phyloP scores from a whole-genome alignment of 371 early-diverging fungal genomes.

The Quaeritorhiza haematococci region DNA sequence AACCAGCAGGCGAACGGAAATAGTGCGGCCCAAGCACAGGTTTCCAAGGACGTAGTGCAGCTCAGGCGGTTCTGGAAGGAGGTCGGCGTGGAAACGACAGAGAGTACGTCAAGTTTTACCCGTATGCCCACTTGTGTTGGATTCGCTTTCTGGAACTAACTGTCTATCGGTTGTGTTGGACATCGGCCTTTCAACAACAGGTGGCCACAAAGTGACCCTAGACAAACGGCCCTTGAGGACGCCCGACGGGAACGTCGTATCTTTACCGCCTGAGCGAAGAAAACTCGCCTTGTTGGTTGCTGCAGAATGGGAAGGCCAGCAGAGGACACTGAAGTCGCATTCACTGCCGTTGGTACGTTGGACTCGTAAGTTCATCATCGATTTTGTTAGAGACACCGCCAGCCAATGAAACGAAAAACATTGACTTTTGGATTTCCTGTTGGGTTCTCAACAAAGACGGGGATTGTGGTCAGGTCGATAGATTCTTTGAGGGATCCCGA shows the following conservation, averaged over 20 bases:
- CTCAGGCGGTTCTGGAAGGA: constrained; percentile 73
- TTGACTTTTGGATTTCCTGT: not conserved
- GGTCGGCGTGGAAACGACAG: constrained; percentile 54
- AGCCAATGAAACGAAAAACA: not conserved
- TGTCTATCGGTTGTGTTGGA: not conserved
- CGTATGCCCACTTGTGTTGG: not conserved
- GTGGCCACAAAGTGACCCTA: constrained; percentile 57
- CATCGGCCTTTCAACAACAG: constrained; percentile 26
- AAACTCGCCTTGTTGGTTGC: constrained; percentile 77
- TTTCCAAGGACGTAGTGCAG: too few relatives aligned
- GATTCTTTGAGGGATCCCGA: constrained; percentile 61
- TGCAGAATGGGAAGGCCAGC: constrained; percentile 91
- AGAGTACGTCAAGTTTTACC: constrained; percentile 29
- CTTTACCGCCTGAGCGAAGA: constrained; percentile 51
- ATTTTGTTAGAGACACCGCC: not conserved
- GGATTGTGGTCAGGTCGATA: constrained; percentile 74
- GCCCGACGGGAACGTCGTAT: constrained; percentile 67
- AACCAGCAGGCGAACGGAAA: too few relatives aligned
- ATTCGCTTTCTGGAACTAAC: too few relatives aligned
- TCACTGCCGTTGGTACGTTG: constrained; percentile 76
- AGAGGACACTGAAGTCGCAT: constrained; percentile 68
- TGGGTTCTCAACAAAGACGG: too few relatives aligned
- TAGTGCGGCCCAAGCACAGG: too few relatives aligned
- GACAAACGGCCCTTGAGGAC: constrained; percentile 81
- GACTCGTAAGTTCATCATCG: not conserved